A percentile compares a stretch with the other conserved stretches of the same genome.
Evolutionary conservation across 2,329 filamentous ascomycete species (phyloP).

Genomic region (Apiospora aurea): DNA sequence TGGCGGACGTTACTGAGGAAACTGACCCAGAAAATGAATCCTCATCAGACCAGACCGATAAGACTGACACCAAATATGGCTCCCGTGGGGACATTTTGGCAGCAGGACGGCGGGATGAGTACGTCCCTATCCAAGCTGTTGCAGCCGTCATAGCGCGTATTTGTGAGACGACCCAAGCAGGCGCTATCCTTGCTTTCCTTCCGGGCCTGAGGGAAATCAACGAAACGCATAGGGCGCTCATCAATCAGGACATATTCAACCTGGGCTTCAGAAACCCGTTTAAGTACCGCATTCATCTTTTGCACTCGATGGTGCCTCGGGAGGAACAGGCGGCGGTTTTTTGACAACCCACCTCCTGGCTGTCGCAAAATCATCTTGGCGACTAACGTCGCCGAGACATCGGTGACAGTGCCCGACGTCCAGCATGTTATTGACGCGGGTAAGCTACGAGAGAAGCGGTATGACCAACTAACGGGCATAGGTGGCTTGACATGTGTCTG

Average conservation of each 20-base stretch:
- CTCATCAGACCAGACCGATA: not conserved
- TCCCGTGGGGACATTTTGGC: not conserved
- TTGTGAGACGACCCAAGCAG: conserved; percentile 48
- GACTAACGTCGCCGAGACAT: conserved; percentile 59
- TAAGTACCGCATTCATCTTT: conserved; percentile 50
- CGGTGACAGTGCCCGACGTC: conserved; percentile 59
- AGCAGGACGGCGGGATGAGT: not conserved
- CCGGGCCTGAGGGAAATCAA: conserved; percentile 51
- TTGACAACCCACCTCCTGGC: conserved; percentile 46
- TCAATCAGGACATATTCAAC: conserved; percentile 37
- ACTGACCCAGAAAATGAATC: not conserved
- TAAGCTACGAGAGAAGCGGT: conserved; percentile 44
- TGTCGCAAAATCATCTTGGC: conserved; percentile 56
- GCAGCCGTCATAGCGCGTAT: conserved; percentile 54
- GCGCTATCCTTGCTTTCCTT: conserved; percentile 56
- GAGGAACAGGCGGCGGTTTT: conserved; percentile 49
- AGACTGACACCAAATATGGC: not conserved
- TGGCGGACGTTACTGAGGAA: not conserved
- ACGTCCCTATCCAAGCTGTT: conserved; percentile 49
- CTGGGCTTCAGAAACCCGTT: conserved; percentile 48
- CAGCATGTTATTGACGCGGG: conserved; percentile 57
- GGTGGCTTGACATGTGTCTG: conserved; percentile 50
- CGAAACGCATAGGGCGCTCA: conserved; percentile 41
- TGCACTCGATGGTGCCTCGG: conserved; percentile 54
- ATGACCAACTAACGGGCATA: conserved; percentile 48